Base-by-base conservation (phyloP, 306 rosid genomes). In the Cotoneaster glaucophyllus region DNA sequence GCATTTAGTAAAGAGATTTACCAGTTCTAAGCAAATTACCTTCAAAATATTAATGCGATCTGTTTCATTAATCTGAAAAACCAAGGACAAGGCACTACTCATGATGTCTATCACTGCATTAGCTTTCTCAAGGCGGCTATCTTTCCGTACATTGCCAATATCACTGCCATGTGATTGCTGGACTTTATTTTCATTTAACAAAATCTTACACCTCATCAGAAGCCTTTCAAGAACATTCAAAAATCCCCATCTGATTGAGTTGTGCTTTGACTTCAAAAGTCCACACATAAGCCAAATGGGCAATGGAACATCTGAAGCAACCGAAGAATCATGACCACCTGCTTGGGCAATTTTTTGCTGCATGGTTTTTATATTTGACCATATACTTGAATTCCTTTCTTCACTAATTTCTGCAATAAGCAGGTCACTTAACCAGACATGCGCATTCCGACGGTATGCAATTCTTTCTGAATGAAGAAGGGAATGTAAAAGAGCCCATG, bases 401-500 rank as follows among this genome's bases (percentile, higher is more conserved):
- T 85, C 90, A 73, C 90, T 89, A 76, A 96, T 90, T 84, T 96
- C 99, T 74, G 91, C 88, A 85, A 89, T 88, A 78, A 96, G 99
- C 84, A 96, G 88, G 83, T 96, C 99, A 2, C 97, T 92, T 77
- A 96, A 88, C 99, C 99, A 96, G 82, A 88, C 83, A 77, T 92
- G 87, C 48, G 93, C 98, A 86, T 90, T 92, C 75, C 87, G 90
- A 73, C 92, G 97, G 84, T 89, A 96, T 34, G 99, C 75, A 59
- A 81, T 82, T 86, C 93, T 90, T 66, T 88, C 97, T 62, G 99
- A 96, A 86, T 96, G 99, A 82, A 92, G 89, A 80, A 96, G 98
- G 56, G 99, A 92, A 88, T 96, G 98, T 74, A 96, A 84, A 83
- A 93, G 87, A 77, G 91, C 84, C 98, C 99, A 96, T 39, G 98